Conservation (phyloP, 2,329 filamentous ascomycete species). For the Epichloe typhina region DNA sequence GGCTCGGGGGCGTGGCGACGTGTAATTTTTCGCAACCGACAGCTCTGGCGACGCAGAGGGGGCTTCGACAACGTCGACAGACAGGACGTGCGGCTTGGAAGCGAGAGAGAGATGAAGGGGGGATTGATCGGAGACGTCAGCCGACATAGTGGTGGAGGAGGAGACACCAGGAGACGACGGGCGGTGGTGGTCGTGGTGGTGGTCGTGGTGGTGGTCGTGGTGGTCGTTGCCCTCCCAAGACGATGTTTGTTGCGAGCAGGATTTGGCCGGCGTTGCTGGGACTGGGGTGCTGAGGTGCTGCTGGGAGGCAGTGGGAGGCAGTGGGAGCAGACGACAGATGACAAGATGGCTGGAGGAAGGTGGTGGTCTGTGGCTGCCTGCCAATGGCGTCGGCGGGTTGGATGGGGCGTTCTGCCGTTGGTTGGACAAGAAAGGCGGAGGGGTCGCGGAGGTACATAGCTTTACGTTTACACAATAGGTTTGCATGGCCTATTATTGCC, state of each 20-base stretch:
- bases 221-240: not conserved
- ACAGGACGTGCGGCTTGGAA: no score
- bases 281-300: not conserved
- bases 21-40: not conserved
- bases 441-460: not conserved
- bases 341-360: not conserved
- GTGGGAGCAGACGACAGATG: not conserved
- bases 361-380: not conserved
- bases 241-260: not conserved
- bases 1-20: not conserved
- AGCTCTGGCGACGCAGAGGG: not conserved
- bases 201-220: not conserved
- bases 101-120: not conserved
- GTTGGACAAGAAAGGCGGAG: not conserved
- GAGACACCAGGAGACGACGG: not conserved
- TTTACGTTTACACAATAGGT: not conserved
- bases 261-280: not conserved
- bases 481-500: no score
- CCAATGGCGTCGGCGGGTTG: constrained; percentile 1
- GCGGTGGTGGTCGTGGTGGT: not conserved
- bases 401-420: not conserved
- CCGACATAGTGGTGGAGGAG: constrained; percentile 3
- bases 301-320: not conserved
- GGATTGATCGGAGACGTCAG: constrained; percentile 5
- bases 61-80: not conserved